Percentiles rank a stretch among this genome's conserved stretches.
Evolutionary conservation across 352 stramenopile genomes (phyloP).

Genomic region (Phytophthora uliginosa): DNA sequence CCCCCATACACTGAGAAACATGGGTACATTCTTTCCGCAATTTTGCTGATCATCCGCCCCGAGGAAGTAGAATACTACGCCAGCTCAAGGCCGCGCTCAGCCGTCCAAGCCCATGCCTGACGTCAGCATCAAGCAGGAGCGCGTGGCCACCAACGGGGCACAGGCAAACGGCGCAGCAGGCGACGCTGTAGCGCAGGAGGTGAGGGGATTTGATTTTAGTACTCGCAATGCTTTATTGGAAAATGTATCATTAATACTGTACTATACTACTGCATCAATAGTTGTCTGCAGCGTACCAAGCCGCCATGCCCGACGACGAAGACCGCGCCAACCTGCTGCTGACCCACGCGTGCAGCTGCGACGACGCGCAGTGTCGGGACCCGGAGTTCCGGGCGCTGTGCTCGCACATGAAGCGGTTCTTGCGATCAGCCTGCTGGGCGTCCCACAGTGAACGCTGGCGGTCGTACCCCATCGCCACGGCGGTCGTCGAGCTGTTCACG

Average conservation of each 20-base stretch:
- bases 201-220: neutral
- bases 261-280: neutral
- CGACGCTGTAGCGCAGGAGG: constrained; percentile 7
- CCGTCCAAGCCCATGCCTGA: constrained; percentile 10
- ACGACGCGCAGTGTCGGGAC: constrained; percentile 46
- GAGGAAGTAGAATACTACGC: neutral
- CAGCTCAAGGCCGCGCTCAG: neutral
- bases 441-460: constrained; percentile 65
- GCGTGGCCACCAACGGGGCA: neutral
- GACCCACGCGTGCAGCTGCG: constrained; percentile 67
- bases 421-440: constrained; percentile 67
- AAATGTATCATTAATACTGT: neutral
- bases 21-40: neutral
- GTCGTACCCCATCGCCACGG: constrained; percentile 38
- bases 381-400: constrained; percentile 47
- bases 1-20: neutral
- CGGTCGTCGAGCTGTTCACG: constrained; percentile 57
- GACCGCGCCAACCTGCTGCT: constrained; percentile 56
- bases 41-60: no score
- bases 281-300: constrained; percentile 25
- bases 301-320: constrained; percentile 14
- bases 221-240: neutral
- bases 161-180: neutral
- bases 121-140: constrained; percentile 30
- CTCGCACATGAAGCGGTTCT: constrained; percentile 70